Conservation (phyloP, 2,329 filamentous ascomycete species). For the Ophiognomonia clavigignenti-juglandacearum region DNA sequence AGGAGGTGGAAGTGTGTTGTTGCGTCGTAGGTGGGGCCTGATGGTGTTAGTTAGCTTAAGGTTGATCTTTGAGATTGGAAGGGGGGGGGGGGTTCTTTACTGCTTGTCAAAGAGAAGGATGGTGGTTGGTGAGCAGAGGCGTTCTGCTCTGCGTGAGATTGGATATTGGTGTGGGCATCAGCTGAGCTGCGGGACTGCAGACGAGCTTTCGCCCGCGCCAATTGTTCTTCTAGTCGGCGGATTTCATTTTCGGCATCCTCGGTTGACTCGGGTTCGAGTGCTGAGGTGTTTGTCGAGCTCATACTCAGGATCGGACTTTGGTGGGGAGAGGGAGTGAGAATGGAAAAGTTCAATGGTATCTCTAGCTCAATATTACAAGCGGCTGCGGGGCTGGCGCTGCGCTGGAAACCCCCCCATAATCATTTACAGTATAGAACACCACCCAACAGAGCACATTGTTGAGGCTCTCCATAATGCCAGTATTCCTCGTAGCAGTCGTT, state of each 20-base stretch:
- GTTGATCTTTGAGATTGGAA: background rate
- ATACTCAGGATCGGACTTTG: constrained; percentile 1
- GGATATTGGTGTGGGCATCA: constrained; percentile 18
- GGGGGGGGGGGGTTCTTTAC: background rate
- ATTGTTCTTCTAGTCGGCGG: constrained; percentile 44
- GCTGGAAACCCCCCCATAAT: constrained; percentile 7
- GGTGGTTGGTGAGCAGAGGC: constrained; percentile 17
- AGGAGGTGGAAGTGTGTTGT: constrained; percentile 66
- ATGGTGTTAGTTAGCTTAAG: constrained; percentile 8
- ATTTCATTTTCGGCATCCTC: constrained; percentile 47
- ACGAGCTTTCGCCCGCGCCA: constrained; percentile 39
- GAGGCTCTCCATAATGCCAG: background rate
- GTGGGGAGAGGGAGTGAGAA: background rate
- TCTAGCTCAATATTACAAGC: constrained; percentile 9
- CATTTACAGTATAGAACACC: background rate
- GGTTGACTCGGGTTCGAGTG: background rate
- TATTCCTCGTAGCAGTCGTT: background rate
- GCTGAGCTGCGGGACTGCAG: constrained; percentile 31
- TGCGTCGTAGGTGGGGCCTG: constrained; percentile 13
- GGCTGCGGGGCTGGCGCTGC: constrained; percentile 17
- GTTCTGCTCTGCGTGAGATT: constrained; percentile 16
- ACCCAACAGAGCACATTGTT: constrained; percentile 1
- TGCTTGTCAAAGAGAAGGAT: background rate
- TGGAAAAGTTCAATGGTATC: background rate
- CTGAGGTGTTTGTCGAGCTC: background rate